Base-by-base conservation (phyloP, 495 filamentous ascomycete genomes). In the Daldinia vernicosa region DNA sequence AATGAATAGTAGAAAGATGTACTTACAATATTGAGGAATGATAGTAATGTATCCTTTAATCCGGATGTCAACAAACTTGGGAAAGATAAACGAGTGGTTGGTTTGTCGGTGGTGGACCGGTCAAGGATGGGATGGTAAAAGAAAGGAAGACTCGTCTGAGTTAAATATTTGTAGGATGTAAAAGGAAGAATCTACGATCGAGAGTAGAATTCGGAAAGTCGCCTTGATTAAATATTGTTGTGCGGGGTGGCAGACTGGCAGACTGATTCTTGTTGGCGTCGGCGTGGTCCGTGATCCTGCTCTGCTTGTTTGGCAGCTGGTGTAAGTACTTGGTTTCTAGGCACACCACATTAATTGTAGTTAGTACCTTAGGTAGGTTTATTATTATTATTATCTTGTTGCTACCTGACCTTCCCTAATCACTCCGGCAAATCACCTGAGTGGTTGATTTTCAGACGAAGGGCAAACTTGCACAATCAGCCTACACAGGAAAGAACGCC, bases 211-310 rank as follows among this genome's bases (percentile, higher is more conserved):
- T 6, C 0, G 51, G 26, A 15, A 30, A 30, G 51, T 6, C 7
- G 24, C 12, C 5, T 9, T 53, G 51, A 28, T 53, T 53, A 53
- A 53, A 53, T 53, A 53, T 28, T 53, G 51, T 27, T 30, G 26
- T 53, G 51, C 9, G 51, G 28, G 26, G 30, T 30, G 51, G 28
- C 24, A 53, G 51, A 30, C 28, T 30, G 51, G 28, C 24, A 53
- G 51, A 30, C 28, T 28, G 51, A 53, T 53, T 47, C 43, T 47
- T 4, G 7, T 24, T 1, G 22, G 22, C 43, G 17, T 12, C 43
- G 22, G 11, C 43, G 17, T 47, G 43, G 22, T 24, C 17, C 11
- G 19, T 22, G 43, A 47, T 11, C 43, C 11, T 22, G 8, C 40
- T 22, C 40, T 47, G 24, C 43, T 22, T 22, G 9, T 47, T 47